These are phyloP conservation scores for Pichia sp. DNA, from an alignment of 1,139 yeast genomes.

Conservation along the genomic window DNA sequence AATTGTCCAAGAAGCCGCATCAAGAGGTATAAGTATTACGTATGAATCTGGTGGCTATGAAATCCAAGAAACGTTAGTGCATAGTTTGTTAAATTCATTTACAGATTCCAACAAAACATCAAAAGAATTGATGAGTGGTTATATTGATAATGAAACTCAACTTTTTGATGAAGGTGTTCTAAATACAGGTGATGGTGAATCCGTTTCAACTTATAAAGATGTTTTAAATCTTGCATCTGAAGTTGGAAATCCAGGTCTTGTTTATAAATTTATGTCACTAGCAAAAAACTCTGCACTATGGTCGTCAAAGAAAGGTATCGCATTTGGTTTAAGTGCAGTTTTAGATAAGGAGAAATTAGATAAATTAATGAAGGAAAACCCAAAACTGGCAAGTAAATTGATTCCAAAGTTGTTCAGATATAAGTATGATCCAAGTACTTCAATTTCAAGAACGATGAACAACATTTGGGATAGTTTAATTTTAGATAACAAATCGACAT, in stretches of 20 bases:
- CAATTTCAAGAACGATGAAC: slow-evolving; percentile 77
- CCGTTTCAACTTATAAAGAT: slow-evolving; percentile 83
- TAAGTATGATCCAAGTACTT: slow-evolving; percentile 72
- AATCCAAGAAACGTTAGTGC: slow-evolving; percentile 66
- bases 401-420: slow-evolving; percentile 82
- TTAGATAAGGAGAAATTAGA: slow-evolving; percentile 73
- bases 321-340: slow-evolving; percentile 85
- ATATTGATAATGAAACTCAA: slow-evolving; percentile 73
- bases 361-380: slow-evolving; percentile 50
- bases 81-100: slow-evolving; percentile 69
- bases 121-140: slow-evolving; percentile 49
- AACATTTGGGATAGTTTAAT: slow-evolving; percentile 81
- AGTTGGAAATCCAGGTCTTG: slow-evolving; percentile 91
- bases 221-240: slow-evolving; percentile 83
- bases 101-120: slow-evolving; percentile 58
- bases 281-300: slow-evolving; percentile 86
- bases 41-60: slow-evolving; percentile 72
- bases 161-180: slow-evolving; percentile 77
- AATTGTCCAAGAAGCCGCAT: slow-evolving; percentile 82
- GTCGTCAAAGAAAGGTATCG: slow-evolving; percentile 91
- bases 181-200: slow-evolving; percentile 69
- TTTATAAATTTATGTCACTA: slow-evolving; percentile 88
- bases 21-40: slow-evolving; percentile 76
- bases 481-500: slow-evolving; percentile 46
- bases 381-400: slow-evolving; percentile 49